Evolutionary conservation across 805 yeast genomes (phyloP), one percentile per base, ranked within the genome.

Genomic region (Danielia reshetovae): DNA sequence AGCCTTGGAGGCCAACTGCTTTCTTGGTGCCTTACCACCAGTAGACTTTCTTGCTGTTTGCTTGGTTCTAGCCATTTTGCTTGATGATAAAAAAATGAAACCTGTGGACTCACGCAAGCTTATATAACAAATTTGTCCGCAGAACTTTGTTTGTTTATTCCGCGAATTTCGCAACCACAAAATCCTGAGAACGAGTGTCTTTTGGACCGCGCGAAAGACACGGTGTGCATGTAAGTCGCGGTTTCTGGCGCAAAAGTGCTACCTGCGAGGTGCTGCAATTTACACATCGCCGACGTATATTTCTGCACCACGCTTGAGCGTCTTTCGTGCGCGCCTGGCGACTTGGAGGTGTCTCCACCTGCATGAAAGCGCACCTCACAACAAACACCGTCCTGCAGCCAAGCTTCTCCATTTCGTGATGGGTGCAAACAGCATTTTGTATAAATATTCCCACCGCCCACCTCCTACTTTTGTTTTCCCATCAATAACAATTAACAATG

Each of bases 11-110:
- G 94, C 94, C 57, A 84, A 73, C 68, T 84, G 94, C 70, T 84
- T 85, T 84, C 94, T 84, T 79, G 94, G 94, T 33, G 94, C 94
- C 69, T 85, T 85, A 79, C 94, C 94, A 80, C 94, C 94, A 55
- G 94, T 85, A 49, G 93, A 84, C 69, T 85, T 85, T 85, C 94
- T 85, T 58, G 94, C 93, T 50, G 94, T 85, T 78, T 85, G 94
- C 67, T 85, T 85, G 46, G 94, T 85, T 84, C 93, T 85, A 59
- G 94, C 94, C 94, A 85, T 85, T 62, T 46, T 52, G 42, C 46
- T n/a, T 39, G 33, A 38, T 39, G 33, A 32, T 35, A 13, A 24
- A 25, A 28, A 29, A 19, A 21, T 18, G 18, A 25, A 15, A 15
- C 12, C 18, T 14, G 4, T 6, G 5, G 9, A 4, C 14, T 5